Base-by-base conservation (phyloP, 768 basidiomycete genomes). In the Russula earlei region DNA sequence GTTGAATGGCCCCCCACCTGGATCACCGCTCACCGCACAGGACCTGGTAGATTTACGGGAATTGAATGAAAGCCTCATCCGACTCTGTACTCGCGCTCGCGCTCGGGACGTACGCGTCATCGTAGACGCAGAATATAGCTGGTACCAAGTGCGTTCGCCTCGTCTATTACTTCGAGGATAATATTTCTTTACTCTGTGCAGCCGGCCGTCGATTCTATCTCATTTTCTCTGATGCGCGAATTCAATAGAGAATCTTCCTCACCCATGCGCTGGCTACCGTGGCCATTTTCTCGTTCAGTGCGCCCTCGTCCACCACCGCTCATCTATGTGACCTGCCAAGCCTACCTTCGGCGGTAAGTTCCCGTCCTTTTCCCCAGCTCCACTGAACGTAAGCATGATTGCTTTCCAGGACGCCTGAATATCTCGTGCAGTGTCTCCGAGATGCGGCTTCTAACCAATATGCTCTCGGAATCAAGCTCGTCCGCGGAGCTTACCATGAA, bases 401-500 rank as follows among this genome's bases (percentile, higher is more conserved):
- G 22, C 7, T 14, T 25, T 15, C 12, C 57, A 87, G 90, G 50
- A 86, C 82, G 0, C 85, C 84, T 4, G 67, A 70, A n/a, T 83
- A 91, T 61, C 77, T 96, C 4, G 70, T 70, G 0, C 80, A 80
- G 19, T 78, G 82, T 36, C 71, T 94, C 43, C 70, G 69, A 14
- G 84, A 88, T 49, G 87, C 93, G 4, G 74, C 78, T 58, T 67
- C 67, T 49, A 74, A 83, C 59, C 75, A 79, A 36, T 95, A 89
- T 66, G 75, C 86, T 0, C 76, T 95, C 0, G 93, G 93, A 10
- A 82, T 91, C 53, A 97, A 96, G 69, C 84, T 97, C 46, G 93
- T 96, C 29, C 82, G 93, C 22, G 93, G 93, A 0, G 93, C 93
- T 2, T 97, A 97, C 68, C 90, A 93, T 64, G 75, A 81, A 0